Conservation (phyloP, 345 rosid genomes). For the Conringia planisiliqua region DNA sequence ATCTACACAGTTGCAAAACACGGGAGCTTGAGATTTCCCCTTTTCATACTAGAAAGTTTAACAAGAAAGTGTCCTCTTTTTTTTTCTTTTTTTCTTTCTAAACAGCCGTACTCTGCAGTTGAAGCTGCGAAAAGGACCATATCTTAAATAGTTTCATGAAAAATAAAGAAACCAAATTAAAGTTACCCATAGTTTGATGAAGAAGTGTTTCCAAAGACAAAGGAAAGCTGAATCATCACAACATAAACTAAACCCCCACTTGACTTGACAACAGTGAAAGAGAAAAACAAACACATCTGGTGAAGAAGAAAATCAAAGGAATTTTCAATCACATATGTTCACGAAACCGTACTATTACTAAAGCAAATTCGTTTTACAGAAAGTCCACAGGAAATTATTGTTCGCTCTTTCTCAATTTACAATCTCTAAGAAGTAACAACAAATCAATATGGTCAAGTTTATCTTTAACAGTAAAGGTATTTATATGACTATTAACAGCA, state of each 20-base stretch:
- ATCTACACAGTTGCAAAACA: conserved; percentile 8
- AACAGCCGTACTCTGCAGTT: background rate
- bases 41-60: conserved; percentile 14
- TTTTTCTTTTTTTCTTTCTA: background rate
- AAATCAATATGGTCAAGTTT: background rate
- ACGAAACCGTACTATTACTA: no score
- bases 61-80: background rate
- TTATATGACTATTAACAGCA: background rate
- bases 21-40: conserved; percentile 1
- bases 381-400: background rate
- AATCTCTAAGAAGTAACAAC: background rate
- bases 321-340: background rate
- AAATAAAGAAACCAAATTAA: conserved; percentile 10
- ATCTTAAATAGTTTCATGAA: conserved; percentile 13
- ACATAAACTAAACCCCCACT: background rate
- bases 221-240: background rate
- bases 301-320: background rate
- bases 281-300: background rate
- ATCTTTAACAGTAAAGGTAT: background rate
- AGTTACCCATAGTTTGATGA: background rate
- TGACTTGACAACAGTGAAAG: background rate
- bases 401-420: background rate
- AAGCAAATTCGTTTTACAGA: background rate
- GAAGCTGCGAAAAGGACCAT: conserved; percentile 1
- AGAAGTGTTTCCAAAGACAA: background rate